Base-by-base conservation (phyloP, 768 basidiomycete species). In the Sarcodon aspratus region DNA sequence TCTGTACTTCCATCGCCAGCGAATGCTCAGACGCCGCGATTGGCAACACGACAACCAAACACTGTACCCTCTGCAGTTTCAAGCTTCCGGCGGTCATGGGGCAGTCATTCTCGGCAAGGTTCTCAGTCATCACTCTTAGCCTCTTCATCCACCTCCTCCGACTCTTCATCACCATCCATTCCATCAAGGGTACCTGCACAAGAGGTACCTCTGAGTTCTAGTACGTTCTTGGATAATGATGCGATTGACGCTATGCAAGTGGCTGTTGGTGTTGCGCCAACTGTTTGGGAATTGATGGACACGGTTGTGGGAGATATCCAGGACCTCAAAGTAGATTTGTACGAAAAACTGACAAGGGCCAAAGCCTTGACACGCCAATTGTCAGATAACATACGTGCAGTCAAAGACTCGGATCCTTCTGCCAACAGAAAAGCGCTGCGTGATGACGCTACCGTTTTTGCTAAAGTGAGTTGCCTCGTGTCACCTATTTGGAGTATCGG, bases 201-300 rank as follows among this genome's bases (percentile, higher is more conserved):
- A 32, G 79, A 80, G 7, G 63, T 76, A 7, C 71, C 77, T n/a
- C 68, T 69, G 10, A 73, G 62, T 38, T 79, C 84, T 13, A 76
- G 75, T 51, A 77, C 74, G 21, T 68, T 83, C 34, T 79, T 91
- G 38, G 86, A 90, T 59, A 81, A 80, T 47, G 85, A 89, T 56
- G 78, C 87, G 3, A 66, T 94, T 7, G 78, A 84, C 50, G 82
- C 87, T 27, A 81, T 96, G 62, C 81, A 81, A 54, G 67, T 69
- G 7, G 87, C 93, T 11, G 79, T 92, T 8, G 80, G 86, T 18
- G 74, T 84, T 10, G 92, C 90, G 9, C 84, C 85, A 9, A 70
- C 73, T 21, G 84, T 90, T 18, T 97, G 92, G 88, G 71, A 80
- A 50, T 75, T 84, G 70, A 78, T 92, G 60, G 81, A 83, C 49